These are phyloP conservation scores for Lachancea dasiensis DNA, from an alignment of 805 yeast species.

Conservation along the genomic window DNA sequence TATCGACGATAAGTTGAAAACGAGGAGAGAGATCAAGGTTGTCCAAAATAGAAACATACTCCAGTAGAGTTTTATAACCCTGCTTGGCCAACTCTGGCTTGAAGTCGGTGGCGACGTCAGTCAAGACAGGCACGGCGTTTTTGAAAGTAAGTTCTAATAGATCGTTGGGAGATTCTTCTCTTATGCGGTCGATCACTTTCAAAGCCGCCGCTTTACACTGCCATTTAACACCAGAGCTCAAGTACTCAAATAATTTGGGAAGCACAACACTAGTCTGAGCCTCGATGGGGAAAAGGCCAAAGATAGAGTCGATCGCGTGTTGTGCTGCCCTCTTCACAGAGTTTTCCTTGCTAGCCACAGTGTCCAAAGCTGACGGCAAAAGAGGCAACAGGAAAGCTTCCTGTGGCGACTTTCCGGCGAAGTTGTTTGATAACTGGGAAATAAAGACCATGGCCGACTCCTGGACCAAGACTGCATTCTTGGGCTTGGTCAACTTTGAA, in stretches of 20 bases:
- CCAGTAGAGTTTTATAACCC: constrained; percentile 64
- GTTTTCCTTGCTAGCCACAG: constrained; percentile 80
- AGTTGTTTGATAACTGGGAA: constrained; percentile 51
- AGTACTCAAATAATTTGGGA: constrained; percentile 53
- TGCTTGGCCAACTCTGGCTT: constrained; percentile 91
- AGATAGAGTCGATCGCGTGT: constrained; percentile 62
- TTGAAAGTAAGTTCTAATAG: constrained; percentile 76
- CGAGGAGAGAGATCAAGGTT: constrained; percentile 89
- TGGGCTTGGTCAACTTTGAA: constrained; percentile 63
- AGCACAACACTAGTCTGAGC: constrained; percentile 70
- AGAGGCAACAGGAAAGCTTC: constrained; percentile 69
- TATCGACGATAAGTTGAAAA: constrained; percentile 74
- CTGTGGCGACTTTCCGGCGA: constrained; percentile 62
- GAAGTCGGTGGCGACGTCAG: constrained; percentile 89
- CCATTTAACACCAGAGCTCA: constrained; percentile 86
- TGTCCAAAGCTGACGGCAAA: constrained; percentile 59
- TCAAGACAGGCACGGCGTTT: constrained; percentile 73
- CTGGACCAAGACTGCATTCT: constrained; percentile 65
- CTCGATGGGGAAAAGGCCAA: constrained; percentile 67
- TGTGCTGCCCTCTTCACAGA: constrained; percentile 84
- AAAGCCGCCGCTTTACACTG: constrained; percentile 81
- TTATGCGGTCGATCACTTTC: constrained; percentile 62
- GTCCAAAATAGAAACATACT: constrained; percentile 77
- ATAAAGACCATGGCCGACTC: constrained; percentile 68
- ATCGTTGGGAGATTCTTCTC: constrained; percentile 79